phyloP scores from a whole-genome alignment of 306 rosid genomes.

The Cicer yamashitae region DNA sequence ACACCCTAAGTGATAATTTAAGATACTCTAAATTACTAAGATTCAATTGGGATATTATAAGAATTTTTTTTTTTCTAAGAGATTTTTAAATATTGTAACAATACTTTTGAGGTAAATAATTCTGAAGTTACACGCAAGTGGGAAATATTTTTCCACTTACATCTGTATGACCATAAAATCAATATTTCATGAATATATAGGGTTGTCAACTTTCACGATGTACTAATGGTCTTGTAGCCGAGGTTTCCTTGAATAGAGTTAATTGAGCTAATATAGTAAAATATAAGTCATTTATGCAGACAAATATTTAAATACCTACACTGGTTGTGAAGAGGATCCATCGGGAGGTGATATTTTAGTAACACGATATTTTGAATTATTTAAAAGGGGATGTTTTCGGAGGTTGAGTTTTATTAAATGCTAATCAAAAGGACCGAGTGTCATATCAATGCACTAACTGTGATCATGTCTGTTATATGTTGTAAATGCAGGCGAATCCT shows the following conservation, averaged over 20 bases:
- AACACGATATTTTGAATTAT: neutral
- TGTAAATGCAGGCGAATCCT: conserved; percentile 69
- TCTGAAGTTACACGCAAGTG: neutral
- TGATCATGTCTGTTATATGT: conserved; percentile 20
- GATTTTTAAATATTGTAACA: neutral
- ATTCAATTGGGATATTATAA: too few species aligned
- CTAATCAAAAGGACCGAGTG: neutral
- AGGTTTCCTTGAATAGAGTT: conserved; percentile 2
- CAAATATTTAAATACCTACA: neutral
- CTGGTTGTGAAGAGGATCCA: too few species aligned
- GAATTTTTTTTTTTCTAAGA: neutral
- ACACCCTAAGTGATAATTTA: neutral
- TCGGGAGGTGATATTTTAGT: too few species aligned
- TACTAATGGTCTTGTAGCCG: neutral
- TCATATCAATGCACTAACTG: neutral
- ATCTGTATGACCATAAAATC: neutral
- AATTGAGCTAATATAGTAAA: conserved; percentile 4
- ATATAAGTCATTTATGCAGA: neutral
- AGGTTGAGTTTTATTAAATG: neutral
- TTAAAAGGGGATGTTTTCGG: neutral
- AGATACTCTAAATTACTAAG: neutral
- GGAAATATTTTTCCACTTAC: conserved; percentile 8
- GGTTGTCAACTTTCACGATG: neutral
- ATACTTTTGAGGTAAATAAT: neutral
- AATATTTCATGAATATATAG: neutral